Conservation (phyloP, 1,284 basidiomycete species). For the Ceratobasidium sp. region DNA sequence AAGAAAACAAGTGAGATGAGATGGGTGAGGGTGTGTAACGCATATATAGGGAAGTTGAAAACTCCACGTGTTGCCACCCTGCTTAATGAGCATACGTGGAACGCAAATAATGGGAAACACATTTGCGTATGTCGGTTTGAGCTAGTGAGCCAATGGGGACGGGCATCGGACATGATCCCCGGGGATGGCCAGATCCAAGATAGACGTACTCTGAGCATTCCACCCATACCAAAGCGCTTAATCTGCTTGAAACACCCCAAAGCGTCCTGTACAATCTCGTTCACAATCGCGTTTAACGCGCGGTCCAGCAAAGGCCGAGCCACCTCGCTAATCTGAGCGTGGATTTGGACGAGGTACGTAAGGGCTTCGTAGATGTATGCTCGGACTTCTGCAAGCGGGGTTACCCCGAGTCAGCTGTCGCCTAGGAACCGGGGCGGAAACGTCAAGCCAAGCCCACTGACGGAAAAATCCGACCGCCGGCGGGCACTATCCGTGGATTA, state of each 20-base stretch:
- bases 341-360: conserved; percentile 87
- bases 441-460: background rate
- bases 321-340: conserved; percentile 85
- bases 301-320: conserved; percentile 82
- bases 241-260: conserved; percentile 85
- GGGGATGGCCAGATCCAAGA: background rate
- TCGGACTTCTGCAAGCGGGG: conserved; percentile 75
- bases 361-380: conserved; percentile 92
- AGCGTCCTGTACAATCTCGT: conserved; percentile 81
- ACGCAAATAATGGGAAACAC: background rate
- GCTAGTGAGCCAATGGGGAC: background rate
- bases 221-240: conserved; percentile 92
- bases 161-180: conserved; percentile 8
- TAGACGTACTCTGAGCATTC: conserved; percentile 88
- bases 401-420: conserved; percentile 3
- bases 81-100: background rate
- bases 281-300: conserved; percentile 81
- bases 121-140: background rate
- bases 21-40: conserved; percentile 9
- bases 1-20: conserved; percentile 7
- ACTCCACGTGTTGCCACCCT: background rate
- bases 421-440: background rate
- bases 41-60: conserved; percentile 24
- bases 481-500: background rate
- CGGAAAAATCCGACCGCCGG: background rate